phyloP scores from a whole-genome alignment of 2,329 filamentous ascomycete genomes.

The Stagonosporopsis chrysanthemi region DNA sequence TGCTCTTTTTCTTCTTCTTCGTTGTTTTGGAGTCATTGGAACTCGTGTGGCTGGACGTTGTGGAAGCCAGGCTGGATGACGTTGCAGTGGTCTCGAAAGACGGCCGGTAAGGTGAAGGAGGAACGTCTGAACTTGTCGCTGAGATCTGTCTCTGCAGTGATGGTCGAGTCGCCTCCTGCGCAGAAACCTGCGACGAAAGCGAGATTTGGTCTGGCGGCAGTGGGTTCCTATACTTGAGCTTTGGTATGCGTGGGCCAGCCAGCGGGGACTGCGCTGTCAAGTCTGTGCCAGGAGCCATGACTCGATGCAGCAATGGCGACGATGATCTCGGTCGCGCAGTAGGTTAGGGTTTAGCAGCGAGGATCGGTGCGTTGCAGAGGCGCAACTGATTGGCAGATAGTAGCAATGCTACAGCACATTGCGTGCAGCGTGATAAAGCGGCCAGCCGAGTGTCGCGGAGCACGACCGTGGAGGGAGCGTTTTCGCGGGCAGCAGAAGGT shows the following conservation, averaged over 20 bases:
- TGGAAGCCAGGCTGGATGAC: slow-evolving; percentile 46
- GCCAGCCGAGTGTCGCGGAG: slow-evolving; percentile 19
- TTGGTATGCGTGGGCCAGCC: slow-evolving; percentile 41
- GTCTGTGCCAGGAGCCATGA: slow-evolving; percentile 39
- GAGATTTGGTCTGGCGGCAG: slow-evolving; percentile 35
- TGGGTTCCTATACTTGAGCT: slow-evolving; percentile 45
- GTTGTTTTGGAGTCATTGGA: slow-evolving; percentile 39
- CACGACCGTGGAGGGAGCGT: not conserved
- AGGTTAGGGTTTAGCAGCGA: slow-evolving; percentile 30
- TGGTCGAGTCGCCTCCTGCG: slow-evolving; percentile 16
- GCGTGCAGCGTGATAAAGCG: slow-evolving; percentile 23
- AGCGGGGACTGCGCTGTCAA: slow-evolving; percentile 36
- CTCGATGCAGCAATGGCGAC: slow-evolving; percentile 31
- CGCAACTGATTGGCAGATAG: slow-evolving; percentile 33
- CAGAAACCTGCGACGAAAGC: slow-evolving; percentile 14
- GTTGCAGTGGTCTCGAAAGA: slow-evolving; percentile 32
- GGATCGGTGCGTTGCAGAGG: slow-evolving; percentile 18
- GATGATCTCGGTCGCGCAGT: slow-evolving; percentile 35
- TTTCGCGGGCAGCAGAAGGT: slow-evolving; percentile 4
- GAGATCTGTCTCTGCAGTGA: slow-evolving; percentile 11
- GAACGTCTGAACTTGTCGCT: slow-evolving; percentile 12
- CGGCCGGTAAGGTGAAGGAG: slow-evolving; percentile 13
- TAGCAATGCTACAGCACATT: slow-evolving; percentile 25
- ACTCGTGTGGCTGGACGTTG: slow-evolving; percentile 32
- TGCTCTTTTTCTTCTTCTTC: slow-evolving; percentile 46